Evolutionary conservation across 2,329 filamentous ascomycete genomes (phyloP).

Genomic region (Calonectria pauciramosa): DNA sequence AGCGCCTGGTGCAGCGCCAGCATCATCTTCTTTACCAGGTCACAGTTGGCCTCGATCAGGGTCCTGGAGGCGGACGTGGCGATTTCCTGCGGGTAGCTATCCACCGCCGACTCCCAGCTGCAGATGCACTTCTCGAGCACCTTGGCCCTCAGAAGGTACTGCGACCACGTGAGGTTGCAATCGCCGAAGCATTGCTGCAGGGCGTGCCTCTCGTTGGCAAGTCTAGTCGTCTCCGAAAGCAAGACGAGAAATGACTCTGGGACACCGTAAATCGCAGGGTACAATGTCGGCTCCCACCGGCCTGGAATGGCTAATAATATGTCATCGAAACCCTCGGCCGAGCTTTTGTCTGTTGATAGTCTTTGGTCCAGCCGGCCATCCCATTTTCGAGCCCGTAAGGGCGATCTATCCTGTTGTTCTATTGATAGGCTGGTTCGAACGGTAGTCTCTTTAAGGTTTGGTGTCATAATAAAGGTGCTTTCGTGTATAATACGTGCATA

Average conservation of each 20-base stretch:
- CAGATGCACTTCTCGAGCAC: constrained; percentile 10
- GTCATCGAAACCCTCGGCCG: not conserved
- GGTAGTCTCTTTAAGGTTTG: not conserved
- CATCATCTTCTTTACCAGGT: constrained; percentile 11
- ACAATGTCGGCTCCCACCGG: not conserved
- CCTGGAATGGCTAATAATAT: not conserved
- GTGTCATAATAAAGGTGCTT: constrained; percentile 2
- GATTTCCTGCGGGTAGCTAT: not conserved
- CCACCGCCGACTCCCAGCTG: constrained; percentile 1
- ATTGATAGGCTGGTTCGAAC: not conserved
- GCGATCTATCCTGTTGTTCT: not conserved
- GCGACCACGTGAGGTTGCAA: not conserved
- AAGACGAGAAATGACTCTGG: constrained; percentile 11
- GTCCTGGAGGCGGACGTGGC: not conserved
- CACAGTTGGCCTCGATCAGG: not conserved
- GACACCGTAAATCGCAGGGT: not conserved
- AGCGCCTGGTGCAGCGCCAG: not conserved
- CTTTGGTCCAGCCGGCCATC: not conserved
- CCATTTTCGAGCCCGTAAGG: not conserved
- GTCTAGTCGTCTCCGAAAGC: not conserved
- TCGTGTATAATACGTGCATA: constrained; percentile 4
- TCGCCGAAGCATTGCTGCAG: not conserved
- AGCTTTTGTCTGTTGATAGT: not conserved
- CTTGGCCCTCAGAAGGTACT: not conserved
- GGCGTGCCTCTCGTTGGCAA: constrained; percentile 4